A percentile compares a stretch with the other conserved stretches of the same genome.
Conservation (phyloP, 1,139 yeast genomes). For the Saccharomycopsis hybrid region DNA sequence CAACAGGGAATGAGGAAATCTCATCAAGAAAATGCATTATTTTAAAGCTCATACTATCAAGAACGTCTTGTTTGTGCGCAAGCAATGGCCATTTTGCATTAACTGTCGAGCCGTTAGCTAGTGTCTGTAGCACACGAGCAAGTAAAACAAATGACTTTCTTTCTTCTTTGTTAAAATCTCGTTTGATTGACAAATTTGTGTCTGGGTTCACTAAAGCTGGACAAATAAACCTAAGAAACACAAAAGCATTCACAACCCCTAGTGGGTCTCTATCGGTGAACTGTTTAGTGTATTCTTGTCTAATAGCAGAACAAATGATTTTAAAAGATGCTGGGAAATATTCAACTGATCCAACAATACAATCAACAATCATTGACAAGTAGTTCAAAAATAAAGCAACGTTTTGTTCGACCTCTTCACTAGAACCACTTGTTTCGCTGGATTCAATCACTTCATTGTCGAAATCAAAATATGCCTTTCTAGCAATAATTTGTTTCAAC, state of each 20-base stretch:
- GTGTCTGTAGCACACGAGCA: conserved; percentile 78
- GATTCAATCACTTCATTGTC: conserved; percentile 38
- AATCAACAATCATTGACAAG: conserved; percentile 52
- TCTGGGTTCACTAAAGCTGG: conserved; percentile 73
- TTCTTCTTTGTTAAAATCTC: conserved; percentile 37
- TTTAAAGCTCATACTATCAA: background rate
- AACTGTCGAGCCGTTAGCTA: conserved; percentile 43
- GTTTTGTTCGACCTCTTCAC: conserved; percentile 37
- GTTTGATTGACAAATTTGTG: background rate
- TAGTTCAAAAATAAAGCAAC: conserved; percentile 49
- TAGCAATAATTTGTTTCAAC: conserved; percentile 41
- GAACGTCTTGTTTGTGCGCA: background rate
- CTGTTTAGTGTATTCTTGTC: conserved; percentile 29
- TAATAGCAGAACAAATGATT: conserved; percentile 68
- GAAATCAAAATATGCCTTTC: conserved; percentile 57
- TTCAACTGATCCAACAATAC: conserved; percentile 49
- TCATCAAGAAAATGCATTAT: too few relatives aligned
- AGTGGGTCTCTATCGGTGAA: conserved; percentile 45
- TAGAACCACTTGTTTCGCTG: conserved; percentile 17
- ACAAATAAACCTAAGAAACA: conserved; percentile 78
- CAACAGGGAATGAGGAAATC: too few relatives aligned
- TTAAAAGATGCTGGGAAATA: conserved; percentile 73
- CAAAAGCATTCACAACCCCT: conserved; percentile 80
- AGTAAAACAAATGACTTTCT: conserved; percentile 48
- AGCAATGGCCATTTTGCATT: background rate